These are phyloP conservation scores for Plantago lanceolata DNA, from an alignment of 305 asterid species.

Conservation along the genomic window DNA sequence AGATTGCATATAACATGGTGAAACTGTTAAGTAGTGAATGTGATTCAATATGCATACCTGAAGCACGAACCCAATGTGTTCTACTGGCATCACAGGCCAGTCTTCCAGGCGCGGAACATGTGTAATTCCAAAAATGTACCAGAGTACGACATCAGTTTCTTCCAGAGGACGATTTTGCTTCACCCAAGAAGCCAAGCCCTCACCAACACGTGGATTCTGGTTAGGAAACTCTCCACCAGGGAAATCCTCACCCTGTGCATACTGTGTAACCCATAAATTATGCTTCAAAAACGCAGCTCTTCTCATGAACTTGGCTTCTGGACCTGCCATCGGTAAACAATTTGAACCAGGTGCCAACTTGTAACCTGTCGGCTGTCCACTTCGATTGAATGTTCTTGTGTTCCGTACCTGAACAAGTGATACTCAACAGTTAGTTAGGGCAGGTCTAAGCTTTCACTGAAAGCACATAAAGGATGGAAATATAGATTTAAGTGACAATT, in stretches of 20 bases:
- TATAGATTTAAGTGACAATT: too few relatives aligned
- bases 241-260: slow-evolving; percentile 77
- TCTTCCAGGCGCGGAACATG: slow-evolving; percentile 93
- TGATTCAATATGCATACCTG: too few relatives aligned
- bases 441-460: too few relatives aligned
- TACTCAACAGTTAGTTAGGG: too few relatives aligned
- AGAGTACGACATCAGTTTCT: slow-evolving; percentile 84
- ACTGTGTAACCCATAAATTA: slow-evolving; percentile 90
- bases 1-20: too few relatives aligned
- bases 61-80: slow-evolving; percentile 78
- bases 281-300: slow-evolving; percentile 93
- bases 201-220: too few relatives aligned
- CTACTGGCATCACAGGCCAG: slow-evolving; percentile 99
- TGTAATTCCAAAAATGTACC: slow-evolving; percentile 87
- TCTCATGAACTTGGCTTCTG: slow-evolving; percentile 82
- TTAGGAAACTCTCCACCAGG: too few relatives aligned
- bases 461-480: too few relatives aligned
- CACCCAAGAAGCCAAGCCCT: too few relatives aligned
- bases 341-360: slow-evolving; percentile 85
- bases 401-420: slow-evolving; percentile 91
- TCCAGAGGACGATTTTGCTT: slow-evolving; percentile 76
- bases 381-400: slow-evolving; percentile 79
- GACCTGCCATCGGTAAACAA: slow-evolving; percentile 84
- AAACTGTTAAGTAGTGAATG: too few relatives aligned
- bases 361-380: slow-evolving; percentile 87